phyloP scores from a whole-genome alignment of 257 asterid genomes.

The Echites panduratus region DNA sequence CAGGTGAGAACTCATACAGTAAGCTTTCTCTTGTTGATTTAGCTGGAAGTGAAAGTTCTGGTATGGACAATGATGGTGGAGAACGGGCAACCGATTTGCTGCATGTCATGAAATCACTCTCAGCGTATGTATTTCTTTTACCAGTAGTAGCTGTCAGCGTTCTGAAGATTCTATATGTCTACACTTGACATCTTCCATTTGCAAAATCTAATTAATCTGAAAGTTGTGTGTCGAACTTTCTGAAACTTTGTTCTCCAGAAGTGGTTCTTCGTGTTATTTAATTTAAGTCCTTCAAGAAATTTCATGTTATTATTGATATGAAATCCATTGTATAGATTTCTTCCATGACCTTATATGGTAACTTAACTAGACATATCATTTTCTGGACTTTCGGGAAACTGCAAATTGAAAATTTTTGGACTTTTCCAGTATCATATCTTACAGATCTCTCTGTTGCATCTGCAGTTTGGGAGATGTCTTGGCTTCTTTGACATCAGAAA shows the following conservation, averaged over 20 bases:
- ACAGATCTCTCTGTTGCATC: conserved; percentile 20
- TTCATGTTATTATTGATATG: background rate
- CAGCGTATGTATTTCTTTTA: conserved; percentile 59
- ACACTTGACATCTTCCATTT: background rate
- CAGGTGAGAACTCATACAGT: conserved; percentile 81
- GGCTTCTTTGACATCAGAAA: conserved; percentile 76
- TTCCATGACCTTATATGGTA: background rate
- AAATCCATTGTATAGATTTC: background rate
- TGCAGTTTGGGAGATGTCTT: conserved; percentile 98
- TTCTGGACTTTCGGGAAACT: background rate
- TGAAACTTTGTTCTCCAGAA: background rate
- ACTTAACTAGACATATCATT: background rate
- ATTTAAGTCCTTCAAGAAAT: background rate
- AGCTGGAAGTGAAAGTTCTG: conserved; percentile 79
- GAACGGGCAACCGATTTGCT: conserved; percentile 75
- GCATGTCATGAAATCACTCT: conserved; percentile 89
- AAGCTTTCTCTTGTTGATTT: conserved; percentile 90
- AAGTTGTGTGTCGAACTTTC: background rate
- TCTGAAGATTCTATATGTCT: background rate
- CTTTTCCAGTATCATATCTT: conserved; percentile 21
- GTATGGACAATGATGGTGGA: conserved; percentile 61
- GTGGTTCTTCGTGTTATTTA: background rate
- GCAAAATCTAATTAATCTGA: background rate
- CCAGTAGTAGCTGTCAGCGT: background rate
- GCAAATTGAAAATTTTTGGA: conserved; percentile 4